A percentile compares a stretch with the other conserved stretches of the same genome.
These are phyloP conservation scores for Pichia thaimueangensis DNA, from an alignment of 805 yeast species.

Conservation along the genomic window DNA sequence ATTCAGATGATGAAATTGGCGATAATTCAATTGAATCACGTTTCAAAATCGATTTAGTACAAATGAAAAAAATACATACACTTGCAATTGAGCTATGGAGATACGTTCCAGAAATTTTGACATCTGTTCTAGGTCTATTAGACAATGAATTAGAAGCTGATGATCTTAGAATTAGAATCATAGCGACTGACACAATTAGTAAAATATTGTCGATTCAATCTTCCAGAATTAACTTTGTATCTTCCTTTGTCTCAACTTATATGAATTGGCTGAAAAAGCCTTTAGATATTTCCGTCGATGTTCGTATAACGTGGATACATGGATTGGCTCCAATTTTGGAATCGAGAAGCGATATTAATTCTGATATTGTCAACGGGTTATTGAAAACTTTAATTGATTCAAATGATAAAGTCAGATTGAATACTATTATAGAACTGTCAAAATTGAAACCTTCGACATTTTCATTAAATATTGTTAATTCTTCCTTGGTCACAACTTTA, in stretches of 20 bases:
- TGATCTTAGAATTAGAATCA: slow-evolving; percentile 49
- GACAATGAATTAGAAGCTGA: slow-evolving; percentile 78
- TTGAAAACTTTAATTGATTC: slow-evolving; percentile 67
- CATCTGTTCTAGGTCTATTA: slow-evolving; percentile 69
- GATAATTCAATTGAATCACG: slow-evolving; percentile 6
- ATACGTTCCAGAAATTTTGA: slow-evolving; percentile 65
- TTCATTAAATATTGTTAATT: slow-evolving; percentile 40
- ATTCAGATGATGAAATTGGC: slow-evolving; percentile 39
- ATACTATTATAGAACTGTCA: slow-evolving; percentile 49
- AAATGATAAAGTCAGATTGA: slow-evolving; percentile 64
- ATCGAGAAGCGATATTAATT: slow-evolving; percentile 38
- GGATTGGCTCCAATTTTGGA: slow-evolving; percentile 44
- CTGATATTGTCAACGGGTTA: slow-evolving; percentile 52
- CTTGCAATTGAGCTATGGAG: slow-evolving; percentile 68
- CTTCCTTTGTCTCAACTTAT: slow-evolving; percentile 56
- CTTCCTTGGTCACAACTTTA: slow-evolving; percentile 45
- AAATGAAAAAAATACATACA: slow-evolving; percentile 55
- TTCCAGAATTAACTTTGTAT: slow-evolving; percentile 50
- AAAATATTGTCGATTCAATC: slow-evolving; percentile 45
- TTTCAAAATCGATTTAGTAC: slow-evolving; percentile 25
- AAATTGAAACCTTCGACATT: slow-evolving; percentile 42
- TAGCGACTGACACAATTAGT: slow-evolving; percentile 74
- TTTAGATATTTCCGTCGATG: slow-evolving; percentile 57
- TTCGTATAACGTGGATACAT: slow-evolving; percentile 66
- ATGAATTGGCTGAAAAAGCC: slow-evolving; percentile 68